Conservation (phyloP, 2,329 filamentous ascomycete species). For the Chaetomiaceae sp. region DNA sequence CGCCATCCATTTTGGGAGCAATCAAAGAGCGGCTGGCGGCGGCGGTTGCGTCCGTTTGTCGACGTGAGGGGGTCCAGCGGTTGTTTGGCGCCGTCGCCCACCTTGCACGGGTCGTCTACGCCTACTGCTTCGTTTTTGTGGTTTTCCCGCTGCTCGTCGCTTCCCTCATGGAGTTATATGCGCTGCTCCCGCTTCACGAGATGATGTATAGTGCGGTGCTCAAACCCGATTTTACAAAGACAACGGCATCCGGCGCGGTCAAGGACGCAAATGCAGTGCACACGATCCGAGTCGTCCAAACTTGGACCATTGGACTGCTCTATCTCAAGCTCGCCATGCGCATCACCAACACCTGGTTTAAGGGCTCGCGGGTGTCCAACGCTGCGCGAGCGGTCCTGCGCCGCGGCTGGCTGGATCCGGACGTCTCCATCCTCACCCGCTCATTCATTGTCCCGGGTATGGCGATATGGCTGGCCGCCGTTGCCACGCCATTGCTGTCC, state of each 20-base stretch:
- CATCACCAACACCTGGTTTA: conserved; percentile 62
- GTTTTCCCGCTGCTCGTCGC: conserved; percentile 78
- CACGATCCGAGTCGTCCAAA: conserved; percentile 81
- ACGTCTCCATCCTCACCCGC: conserved; percentile 73
- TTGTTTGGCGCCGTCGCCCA: conserved; percentile 31
- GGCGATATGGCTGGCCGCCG: conserved; percentile 56
- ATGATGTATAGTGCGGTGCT: conserved; percentile 51
- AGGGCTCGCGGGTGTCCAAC: conserved; percentile 65
- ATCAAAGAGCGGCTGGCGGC: conserved; percentile 32
- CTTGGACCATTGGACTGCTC: conserved; percentile 88
- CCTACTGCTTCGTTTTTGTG: conserved; percentile 69
- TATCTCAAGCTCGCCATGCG: conserved; percentile 78
- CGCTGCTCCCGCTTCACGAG: conserved; percentile 81
- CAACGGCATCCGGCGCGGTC: conserved; percentile 24
- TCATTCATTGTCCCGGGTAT: conserved; percentile 77
- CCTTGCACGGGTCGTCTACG: conserved; percentile 59
- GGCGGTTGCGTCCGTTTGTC: conserved; percentile 27
- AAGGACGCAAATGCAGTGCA: conserved; percentile 46
- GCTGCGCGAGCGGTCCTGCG: conserved; percentile 71
- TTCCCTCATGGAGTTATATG: conserved; percentile 78
- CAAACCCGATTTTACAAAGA: conserved; percentile 31
- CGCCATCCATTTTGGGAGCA: conserved; percentile 37
- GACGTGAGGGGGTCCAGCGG: conserved; percentile 31
- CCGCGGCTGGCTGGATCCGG: conserved; percentile 73
- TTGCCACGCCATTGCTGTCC: conserved; percentile 60